Evolutionary conservation across 1,284 basidiomycete genomes (phyloP), one percentile per base, ranked within the genome.

Genomic region (Cystobasidium sp.): DNA sequence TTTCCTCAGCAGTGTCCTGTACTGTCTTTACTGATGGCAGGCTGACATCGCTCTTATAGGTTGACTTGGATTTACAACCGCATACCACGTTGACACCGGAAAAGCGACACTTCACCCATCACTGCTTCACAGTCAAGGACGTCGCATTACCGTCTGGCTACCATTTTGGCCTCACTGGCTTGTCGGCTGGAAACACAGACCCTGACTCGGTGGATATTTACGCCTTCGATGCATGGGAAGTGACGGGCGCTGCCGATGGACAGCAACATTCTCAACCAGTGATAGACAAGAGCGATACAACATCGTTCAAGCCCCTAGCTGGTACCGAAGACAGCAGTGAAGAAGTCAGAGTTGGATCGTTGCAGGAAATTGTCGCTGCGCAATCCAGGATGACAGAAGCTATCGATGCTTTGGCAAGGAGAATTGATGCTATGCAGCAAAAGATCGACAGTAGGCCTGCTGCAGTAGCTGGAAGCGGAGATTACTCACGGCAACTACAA

Each of bases 171-270:
- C 31, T 81, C 24, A 77, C 79, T 6, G 80, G 75, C 7, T 74
- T 81, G 49, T 80, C 80, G 8, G 77, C 76, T 49, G 79, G 78
- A 37, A 78, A 78, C 58, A 76, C 77, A 16, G 80, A 81, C 63
- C 79, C 79, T 16, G 80, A 81, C 55, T 68, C 70, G 24, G 71
- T 81, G 47, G 80, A 81, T 24, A 74, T 81, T 10, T 80, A 80
- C 56, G 79, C 79, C 18, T 72, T 75, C 47, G 75, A 75, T 24
- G 63, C 75, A 20, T 75, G 75, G 75, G 75, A 75, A 46, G 75
- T 75, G 16, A 51, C 65, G 7, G 63, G 70, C 31, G 62, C 63
- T 22, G 58, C 51, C 51, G 74, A 59, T 18, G 74, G 62, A 16
- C 59, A 70, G 47, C 41, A 64, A 12, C 61, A 72, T 37, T 58